These are phyloP conservation scores for Adansonia digitata DNA, from an alignment of 345 rosid species.

Conservation along the genomic window DNA sequence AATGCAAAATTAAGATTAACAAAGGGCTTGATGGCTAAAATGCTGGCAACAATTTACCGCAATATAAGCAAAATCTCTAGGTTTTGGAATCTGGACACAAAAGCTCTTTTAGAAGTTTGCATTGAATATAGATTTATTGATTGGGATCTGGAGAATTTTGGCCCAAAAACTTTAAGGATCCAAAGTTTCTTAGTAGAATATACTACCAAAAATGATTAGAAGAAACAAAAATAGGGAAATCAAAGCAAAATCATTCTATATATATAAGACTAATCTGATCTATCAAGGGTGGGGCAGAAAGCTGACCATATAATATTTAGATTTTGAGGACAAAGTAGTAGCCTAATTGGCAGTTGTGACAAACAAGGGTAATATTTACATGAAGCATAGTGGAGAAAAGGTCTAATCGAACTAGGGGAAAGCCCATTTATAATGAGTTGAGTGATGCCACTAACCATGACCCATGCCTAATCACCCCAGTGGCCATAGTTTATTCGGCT, in stretches of 20 bases:
- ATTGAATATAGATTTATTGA: too few relatives aligned
- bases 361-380: not conserved
- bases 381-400: slow-evolving; percentile 4
- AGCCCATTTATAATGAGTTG: not conserved
- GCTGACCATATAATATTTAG: not conserved
- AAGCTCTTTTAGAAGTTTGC: too few relatives aligned
- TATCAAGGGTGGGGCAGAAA: not conserved
- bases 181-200: not conserved
- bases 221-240: not conserved
- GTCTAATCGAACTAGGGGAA: not conserved
- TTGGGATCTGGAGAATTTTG: too few relatives aligned
- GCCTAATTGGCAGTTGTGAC: not conserved
- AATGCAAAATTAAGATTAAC: too few relatives aligned
- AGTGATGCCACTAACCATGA: too few relatives aligned
- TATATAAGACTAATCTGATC: not conserved
- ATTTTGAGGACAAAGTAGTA: not conserved
- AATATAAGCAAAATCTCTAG: too few relatives aligned
- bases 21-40: too few relatives aligned
- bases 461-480: not conserved
- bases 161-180: too few relatives aligned
- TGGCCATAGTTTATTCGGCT: not conserved
- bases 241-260: not conserved
- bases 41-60: too few relatives aligned
- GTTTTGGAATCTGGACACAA: too few relatives aligned
- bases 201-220: not conserved